These are phyloP conservation scores for Myxozyma udenii DNA, from an alignment of 805 yeast genomes.

Conservation along the genomic window DNA sequence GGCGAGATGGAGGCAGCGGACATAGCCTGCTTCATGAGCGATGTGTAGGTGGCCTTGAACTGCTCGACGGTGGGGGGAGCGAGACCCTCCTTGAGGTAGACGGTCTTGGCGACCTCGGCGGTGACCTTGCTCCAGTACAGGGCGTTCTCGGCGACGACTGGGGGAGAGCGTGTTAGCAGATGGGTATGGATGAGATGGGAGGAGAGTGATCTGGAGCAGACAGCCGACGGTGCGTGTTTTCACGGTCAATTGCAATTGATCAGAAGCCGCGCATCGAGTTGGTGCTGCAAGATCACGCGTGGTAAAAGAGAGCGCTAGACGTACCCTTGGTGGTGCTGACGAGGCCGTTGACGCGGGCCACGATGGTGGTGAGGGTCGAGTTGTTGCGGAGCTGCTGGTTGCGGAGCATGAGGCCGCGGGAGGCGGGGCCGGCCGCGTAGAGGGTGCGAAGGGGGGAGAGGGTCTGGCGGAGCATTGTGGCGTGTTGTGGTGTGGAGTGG, in stretches of 20 bases:
- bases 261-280: no score
- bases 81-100: slow-evolving; percentile 87
- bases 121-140: slow-evolving; percentile 75
- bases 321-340: slow-evolving; percentile 54
- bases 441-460: slow-evolving; percentile 21
- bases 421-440: slow-evolving; percentile 12
- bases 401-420: slow-evolving; percentile 10
- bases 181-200: background rate
- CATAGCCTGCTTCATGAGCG: slow-evolving; percentile 44
- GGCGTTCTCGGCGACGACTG: slow-evolving; percentile 51
- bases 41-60: slow-evolving; percentile 69
- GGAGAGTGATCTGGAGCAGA: no score
- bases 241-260: no score
- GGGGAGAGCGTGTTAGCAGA: no score
- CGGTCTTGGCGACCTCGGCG: slow-evolving; percentile 65
- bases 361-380: slow-evolving; percentile 63
- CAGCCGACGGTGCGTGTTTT: no score
- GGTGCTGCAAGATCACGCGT: no score
- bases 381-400: slow-evolving; percentile 15
- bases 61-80: slow-evolving; percentile 83
- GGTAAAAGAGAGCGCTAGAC: background rate
- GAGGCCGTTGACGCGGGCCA: slow-evolving; percentile 95
- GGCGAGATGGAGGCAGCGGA: slow-evolving; percentile 46
- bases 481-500: background rate
- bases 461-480: slow-evolving; percentile 22